A percentile compares a stretch with the other conserved stretches of the same genome.
Evolutionary conservation across 345 rosid genomes (phyloP).

Genomic region (Carallia pectinifolia): DNA sequence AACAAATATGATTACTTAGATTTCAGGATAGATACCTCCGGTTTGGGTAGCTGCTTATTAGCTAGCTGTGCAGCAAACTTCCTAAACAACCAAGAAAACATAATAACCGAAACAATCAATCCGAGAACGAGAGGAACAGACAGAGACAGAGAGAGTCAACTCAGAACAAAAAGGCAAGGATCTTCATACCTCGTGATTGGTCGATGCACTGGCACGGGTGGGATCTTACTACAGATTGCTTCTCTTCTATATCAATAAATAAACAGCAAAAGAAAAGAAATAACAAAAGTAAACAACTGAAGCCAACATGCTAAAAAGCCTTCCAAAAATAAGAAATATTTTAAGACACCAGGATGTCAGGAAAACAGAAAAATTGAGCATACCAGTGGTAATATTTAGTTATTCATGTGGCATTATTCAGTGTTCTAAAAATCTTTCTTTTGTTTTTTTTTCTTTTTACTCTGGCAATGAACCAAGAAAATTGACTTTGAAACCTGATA

Average conservation of each 20-base stretch:
- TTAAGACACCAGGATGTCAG: too few relatives aligned
- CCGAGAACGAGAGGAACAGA: neutral
- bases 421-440: too few relatives aligned
- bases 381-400: too few relatives aligned
- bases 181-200: conserved; percentile 74
- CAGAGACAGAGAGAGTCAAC: neutral
- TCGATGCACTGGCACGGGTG: conserved; percentile 59
- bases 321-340: neutral
- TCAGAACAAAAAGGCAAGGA: neutral
- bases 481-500: neutral
- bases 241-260: conserved; percentile 34
- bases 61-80: conserved; percentile 79
- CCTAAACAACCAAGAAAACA: conserved; percentile 38
- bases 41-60: conserved; percentile 48
- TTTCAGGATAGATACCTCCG: conserved; percentile 41
- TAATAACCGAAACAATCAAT: neutral
- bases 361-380: too few relatives aligned
- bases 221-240: conserved; percentile 48
- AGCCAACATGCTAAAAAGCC: neutral
- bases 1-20: conserved; percentile 2
- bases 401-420: too few relatives aligned
- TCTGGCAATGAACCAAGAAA: neutral
- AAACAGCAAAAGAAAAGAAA: neutral
- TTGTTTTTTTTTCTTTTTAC: too few relatives aligned
- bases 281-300: neutral